These are phyloP conservation scores for Suillus variegatus DNA, from an alignment of 768 basidiomycete species.

Conservation along the genomic window DNA sequence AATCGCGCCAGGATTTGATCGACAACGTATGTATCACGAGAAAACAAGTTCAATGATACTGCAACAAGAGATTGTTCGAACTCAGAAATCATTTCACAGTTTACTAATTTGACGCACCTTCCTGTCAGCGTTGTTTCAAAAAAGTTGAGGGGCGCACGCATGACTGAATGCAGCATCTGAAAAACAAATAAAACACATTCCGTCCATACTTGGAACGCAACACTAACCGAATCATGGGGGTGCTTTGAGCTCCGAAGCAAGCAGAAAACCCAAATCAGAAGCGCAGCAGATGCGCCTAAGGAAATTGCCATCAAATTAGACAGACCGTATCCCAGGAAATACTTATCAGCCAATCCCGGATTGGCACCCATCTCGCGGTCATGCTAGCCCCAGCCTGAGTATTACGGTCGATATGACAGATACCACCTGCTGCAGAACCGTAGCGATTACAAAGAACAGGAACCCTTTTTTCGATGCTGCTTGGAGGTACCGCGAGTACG, in stretches of 20 bases:
- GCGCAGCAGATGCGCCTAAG: conserved; percentile 53
- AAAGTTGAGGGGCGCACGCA: conserved; percentile 83
- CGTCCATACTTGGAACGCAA: neutral
- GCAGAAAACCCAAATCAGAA: conserved; percentile 79
- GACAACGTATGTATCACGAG: conserved; percentile 83
- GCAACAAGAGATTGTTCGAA: neutral
- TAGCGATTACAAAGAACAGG: conserved; percentile 58
- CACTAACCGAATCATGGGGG: conserved; percentile 73
- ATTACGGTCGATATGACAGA: conserved; percentile 64
- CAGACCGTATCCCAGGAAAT: conserved; percentile 65
- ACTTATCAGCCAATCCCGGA: conserved; percentile 52
- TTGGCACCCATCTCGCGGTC: conserved; percentile 64
- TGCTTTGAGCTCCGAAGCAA: conserved; percentile 70
- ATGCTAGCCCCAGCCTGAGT: conserved; percentile 83
- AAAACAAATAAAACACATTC: conserved; percentile 8
- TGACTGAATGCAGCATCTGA: conserved; percentile 78
- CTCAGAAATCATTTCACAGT: neutral
- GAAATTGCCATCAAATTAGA: conserved; percentile 62
- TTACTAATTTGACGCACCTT: conserved; percentile 44
- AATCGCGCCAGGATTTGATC: conserved; percentile 80
- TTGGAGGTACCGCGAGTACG: conserved; percentile 77
- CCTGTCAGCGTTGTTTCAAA: conserved; percentile 90
- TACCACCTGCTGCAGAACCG: conserved; percentile 55
- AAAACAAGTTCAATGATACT: conserved; percentile 89
- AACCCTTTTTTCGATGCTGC: conserved; percentile 81